phyloP scores from a whole-genome alignment of 768 basidiomycete species.

The Termitomyces titanicus region DNA sequence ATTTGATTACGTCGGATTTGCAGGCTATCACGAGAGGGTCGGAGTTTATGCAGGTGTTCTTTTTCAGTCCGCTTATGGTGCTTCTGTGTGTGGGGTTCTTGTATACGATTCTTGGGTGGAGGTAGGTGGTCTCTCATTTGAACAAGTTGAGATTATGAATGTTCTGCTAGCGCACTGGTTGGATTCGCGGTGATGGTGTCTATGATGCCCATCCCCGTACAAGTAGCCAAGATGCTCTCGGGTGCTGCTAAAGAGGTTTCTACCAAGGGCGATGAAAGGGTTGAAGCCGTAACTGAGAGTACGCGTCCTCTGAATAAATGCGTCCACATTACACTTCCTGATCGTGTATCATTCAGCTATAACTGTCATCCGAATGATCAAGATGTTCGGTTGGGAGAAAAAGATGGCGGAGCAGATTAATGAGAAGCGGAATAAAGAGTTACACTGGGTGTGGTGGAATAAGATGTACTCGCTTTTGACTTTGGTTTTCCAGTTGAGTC shows the following conservation, averaged over 20 bases:
- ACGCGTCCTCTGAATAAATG: slow-evolving; percentile 8
- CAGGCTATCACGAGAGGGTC: slow-evolving; percentile 27
- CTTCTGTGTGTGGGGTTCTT: slow-evolving; percentile 35
- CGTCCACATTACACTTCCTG: too few species aligned
- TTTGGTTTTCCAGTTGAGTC: slow-evolving; percentile 34
- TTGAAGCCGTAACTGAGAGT: slow-evolving; percentile 60
- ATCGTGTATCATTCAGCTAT: slow-evolving; percentile 36
- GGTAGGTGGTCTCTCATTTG: slow-evolving; percentile 17
- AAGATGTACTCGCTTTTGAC: slow-evolving; percentile 47
- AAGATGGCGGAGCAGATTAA: slow-evolving; percentile 48
- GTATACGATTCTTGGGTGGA: slow-evolving; percentile 43
- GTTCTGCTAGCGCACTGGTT: slow-evolving; percentile 43
- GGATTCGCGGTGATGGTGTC: slow-evolving; percentile 48
- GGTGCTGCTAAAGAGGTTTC: slow-evolving; percentile 41
- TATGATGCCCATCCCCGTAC: slow-evolving; percentile 53
- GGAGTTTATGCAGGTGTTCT: slow-evolving; percentile 29
- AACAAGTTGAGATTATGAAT: not conserved
- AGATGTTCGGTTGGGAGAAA: slow-evolving; percentile 65
- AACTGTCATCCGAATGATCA: slow-evolving; percentile 59
- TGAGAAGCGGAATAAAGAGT: slow-evolving; percentile 55
- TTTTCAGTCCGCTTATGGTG: slow-evolving; percentile 36
- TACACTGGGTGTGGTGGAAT: slow-evolving; percentile 45
- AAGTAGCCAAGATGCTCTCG: slow-evolving; percentile 43
- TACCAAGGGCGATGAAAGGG: slow-evolving; percentile 50
- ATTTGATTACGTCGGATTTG: slow-evolving; percentile 63